Conservation (phyloP, 108 stramenopile species). For the Nitzschia sp. region DNA sequence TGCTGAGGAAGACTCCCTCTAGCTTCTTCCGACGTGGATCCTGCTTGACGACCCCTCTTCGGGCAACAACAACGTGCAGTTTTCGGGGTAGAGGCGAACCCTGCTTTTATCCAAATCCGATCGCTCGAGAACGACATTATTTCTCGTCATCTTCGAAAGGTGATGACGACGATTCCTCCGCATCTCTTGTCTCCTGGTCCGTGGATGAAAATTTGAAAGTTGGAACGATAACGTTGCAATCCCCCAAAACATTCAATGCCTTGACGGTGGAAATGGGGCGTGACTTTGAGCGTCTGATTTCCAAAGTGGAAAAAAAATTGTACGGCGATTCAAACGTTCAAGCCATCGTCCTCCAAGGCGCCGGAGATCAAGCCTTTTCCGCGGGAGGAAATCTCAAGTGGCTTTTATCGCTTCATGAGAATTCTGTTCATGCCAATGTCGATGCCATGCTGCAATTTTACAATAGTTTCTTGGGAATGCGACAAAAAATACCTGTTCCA, state of each 20-base stretch:
- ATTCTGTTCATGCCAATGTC: constrained; percentile 58
- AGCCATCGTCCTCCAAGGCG: constrained; percentile 62
- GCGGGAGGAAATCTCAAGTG: constrained; percentile 79
- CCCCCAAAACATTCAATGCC: constrained; percentile 66
- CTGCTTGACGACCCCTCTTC: no score
- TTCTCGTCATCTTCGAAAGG: no score
- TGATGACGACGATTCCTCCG: no score
- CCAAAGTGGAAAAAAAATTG: constrained; percentile 26
- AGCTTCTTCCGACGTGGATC: no score
- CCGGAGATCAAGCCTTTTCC: constrained; percentile 66
- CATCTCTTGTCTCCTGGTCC: constrained; percentile 37
- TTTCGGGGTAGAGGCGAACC: no score
- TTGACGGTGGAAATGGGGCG: constrained; percentile 76
- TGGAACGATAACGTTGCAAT: constrained; percentile 54
- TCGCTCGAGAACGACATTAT: no score
- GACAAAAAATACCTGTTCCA: constrained; percentile 63
- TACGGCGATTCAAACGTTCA: constrained; percentile 29
- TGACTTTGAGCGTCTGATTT: constrained; percentile 48
- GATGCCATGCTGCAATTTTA: constrained; percentile 73
- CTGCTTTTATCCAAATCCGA: no score
- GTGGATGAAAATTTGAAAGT: constrained; percentile 35
- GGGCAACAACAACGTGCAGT: no score
- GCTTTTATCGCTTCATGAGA: constrained; percentile 42
- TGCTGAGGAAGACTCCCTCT: no score
- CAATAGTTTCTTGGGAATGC: constrained; percentile 64